Percentiles rank a stretch among this genome's conserved stretches.
phyloP scores from a whole-genome alignment of 2,329 filamentous ascomycete species.

The Pestalotiopsis fici region DNA sequence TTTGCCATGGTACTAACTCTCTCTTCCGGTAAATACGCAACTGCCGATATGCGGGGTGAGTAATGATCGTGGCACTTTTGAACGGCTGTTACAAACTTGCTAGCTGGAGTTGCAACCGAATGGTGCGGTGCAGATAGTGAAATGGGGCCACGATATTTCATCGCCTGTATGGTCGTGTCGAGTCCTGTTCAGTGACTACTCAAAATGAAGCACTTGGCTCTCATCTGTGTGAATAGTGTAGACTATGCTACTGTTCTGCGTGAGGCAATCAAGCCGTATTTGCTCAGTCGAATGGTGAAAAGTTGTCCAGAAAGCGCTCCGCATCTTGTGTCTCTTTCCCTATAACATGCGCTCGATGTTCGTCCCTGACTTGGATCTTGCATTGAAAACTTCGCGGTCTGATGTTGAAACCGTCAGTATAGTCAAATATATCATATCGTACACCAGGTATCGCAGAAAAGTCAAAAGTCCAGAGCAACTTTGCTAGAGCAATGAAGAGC shows the following conservation, averaged over 20 bases:
- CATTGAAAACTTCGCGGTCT: neutral
- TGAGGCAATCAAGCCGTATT: neutral
- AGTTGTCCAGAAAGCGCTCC: neutral
- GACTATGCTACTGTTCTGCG: too few species aligned
- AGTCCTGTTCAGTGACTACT: too few species aligned
- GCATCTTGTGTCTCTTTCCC: neutral
- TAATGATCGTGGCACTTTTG: neutral
- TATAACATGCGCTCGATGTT: neutral
- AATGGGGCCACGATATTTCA: too few species aligned
- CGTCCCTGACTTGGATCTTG: slow-evolving; percentile 1
- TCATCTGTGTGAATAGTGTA: too few species aligned
- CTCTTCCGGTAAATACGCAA: neutral
- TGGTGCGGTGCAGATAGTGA: too few species aligned
- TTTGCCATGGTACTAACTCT: neutral
- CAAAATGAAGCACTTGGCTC: too few species aligned
- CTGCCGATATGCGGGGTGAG: slow-evolving; percentile 1
- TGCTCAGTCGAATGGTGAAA: neutral
- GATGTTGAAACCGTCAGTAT: slow-evolving; percentile 6
- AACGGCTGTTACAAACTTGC: neutral
- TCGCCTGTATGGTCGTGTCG: too few species aligned
- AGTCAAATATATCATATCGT: slow-evolving; percentile 5
- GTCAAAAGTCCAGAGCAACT: slow-evolving; percentile 1
- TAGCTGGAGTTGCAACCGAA: neutral
- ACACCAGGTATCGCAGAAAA: neutral
- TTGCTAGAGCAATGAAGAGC: slow-evolving; percentile 1